These are phyloP conservation scores for Amaranthus hypochondriacus DNA, from an alignment of 148 eudicot species.

Conservation along the genomic window DNA sequence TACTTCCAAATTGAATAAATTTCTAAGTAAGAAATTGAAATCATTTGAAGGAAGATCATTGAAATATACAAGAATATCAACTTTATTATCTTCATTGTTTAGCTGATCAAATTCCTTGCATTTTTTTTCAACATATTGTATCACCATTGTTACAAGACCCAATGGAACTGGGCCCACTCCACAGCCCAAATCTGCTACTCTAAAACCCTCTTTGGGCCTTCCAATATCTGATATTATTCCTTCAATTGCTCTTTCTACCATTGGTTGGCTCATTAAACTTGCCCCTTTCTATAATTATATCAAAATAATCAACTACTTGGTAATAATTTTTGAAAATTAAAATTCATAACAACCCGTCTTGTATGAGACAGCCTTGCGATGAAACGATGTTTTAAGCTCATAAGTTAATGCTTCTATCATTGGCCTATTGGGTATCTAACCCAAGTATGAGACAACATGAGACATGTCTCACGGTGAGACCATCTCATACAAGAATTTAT, in stretches of 20 bases:
- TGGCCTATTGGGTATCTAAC: no score
- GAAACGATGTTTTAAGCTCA: no score
- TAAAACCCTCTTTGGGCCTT: conserved; percentile 7
- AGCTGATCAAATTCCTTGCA: background rate
- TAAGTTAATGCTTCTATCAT: no score
- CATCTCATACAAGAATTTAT: no score
- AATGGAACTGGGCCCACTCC: conserved; percentile 35
- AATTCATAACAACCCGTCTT: no score
- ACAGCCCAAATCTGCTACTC: conserved; percentile 39
- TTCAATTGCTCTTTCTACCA: conserved; percentile 17
- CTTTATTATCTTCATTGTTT: conserved; percentile 13
- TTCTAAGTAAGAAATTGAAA: conserved; percentile 33
- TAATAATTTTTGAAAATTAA: no score
- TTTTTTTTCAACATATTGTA: conserved; percentile 5
- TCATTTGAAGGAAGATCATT: conserved; percentile 54
- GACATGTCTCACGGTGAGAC: no score
- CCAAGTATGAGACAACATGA: no score
- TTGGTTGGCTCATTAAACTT: conserved; percentile 10
- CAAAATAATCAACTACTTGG: background rate
- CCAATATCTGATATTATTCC: conserved; percentile 7
- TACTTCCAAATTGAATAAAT: background rate
- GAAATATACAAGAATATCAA: conserved; percentile 23
- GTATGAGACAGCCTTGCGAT: no score
- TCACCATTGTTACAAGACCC: conserved; percentile 12
- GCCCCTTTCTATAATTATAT: conserved; percentile 13